phyloP scores from a whole-genome alignment of 2,329 filamentous ascomycete genomes.

The Bimuria novae-zelandiae region DNA sequence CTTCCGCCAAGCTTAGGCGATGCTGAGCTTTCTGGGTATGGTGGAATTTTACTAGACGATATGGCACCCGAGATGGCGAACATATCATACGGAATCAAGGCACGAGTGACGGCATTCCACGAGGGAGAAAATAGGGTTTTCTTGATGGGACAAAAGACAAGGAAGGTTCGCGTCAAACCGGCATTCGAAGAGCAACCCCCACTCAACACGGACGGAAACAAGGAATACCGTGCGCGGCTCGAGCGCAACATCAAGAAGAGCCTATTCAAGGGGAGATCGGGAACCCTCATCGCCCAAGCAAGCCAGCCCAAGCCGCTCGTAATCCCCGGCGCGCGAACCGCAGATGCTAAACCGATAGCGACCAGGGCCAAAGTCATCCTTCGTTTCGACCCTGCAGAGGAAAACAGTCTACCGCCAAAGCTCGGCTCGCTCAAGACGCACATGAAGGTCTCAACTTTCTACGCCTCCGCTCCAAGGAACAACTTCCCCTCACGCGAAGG shows the following conservation, averaged over 20 bases:
- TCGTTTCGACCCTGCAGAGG: slow-evolving; percentile 63
- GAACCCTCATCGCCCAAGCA: slow-evolving; percentile 61
- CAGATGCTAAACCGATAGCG: slow-evolving; percentile 50
- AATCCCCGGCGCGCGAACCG: slow-evolving; percentile 50
- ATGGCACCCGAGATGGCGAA: slow-evolving; percentile 66
- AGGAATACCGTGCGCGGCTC: slow-evolving; percentile 59
- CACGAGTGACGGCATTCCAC: slow-evolving; percentile 49
- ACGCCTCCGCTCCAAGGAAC: slow-evolving; percentile 56
- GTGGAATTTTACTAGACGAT: slow-evolving; percentile 61
- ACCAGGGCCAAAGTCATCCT: slow-evolving; percentile 62
- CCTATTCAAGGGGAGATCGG: slow-evolving; percentile 62
- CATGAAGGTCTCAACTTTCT: slow-evolving; percentile 63
- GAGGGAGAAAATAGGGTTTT: slow-evolving; percentile 47
- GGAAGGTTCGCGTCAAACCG: slow-evolving; percentile 65
- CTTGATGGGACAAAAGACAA: slow-evolving; percentile 56
- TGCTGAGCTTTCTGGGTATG: slow-evolving; percentile 56
- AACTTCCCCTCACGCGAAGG: slow-evolving; percentile 53
- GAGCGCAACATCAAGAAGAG: slow-evolving; percentile 66
- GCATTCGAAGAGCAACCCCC: slow-evolving; percentile 64
- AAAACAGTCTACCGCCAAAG: slow-evolving; percentile 56
- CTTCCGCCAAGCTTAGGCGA: slow-evolving; percentile 68
- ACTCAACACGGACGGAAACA: slow-evolving; percentile 54
- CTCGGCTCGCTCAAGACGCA: slow-evolving; percentile 59
- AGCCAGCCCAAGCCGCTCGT: slow-evolving; percentile 62
- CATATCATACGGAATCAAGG: slow-evolving; percentile 61